Evolutionary conservation across 805 yeast species (phyloP), one percentile per base, ranked within the genome.

Genomic region (Candida yuanshanica): DNA sequence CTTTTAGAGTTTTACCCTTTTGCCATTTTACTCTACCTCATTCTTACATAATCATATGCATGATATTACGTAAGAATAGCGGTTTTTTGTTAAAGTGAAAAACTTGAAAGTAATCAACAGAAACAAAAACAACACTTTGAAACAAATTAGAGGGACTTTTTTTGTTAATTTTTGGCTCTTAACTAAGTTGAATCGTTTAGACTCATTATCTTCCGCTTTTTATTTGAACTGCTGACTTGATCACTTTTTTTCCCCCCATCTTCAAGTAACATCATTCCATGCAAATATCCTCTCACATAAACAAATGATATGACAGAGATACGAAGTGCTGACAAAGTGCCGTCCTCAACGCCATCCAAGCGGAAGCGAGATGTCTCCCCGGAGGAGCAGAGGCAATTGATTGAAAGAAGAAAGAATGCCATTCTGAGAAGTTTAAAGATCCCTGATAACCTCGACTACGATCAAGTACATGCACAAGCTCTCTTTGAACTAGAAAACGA

Each of bases 381-480:
- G 7, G 53, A 47, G 20, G 52, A 52, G 26, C 32, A 40, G 29
- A 39, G 33, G 25, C 27, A 34, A 20, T 41, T 42, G n/a, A 31
- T 41, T 5, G 50, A 48, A 24, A 37, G 48, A 23, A 55, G 43
- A 35, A 44, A 42, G 31, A 41, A 41, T 22, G 26, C 38, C 2
- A 42, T 66, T 14, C 51, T 64, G 35, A 58, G 55, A 37, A 59
- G 51, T 1, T 53, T 68, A 26, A 53, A 55, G 36, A 67, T 68
- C 22, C 64, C 69, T 1, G 70, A 65, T 38, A 67, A 67, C 45
- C 63, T 63, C 41, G 55, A 59, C 14, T 66, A 66, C 44, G 63
- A 62, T 33, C 50, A 56, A 7, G 50, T 67, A 4, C 64, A 62
- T 21, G 59, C 62, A 36, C 59, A 62, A 37, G 61, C 63, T 42